phyloP scores from a whole-genome alignment of 2,329 filamentous ascomycete species.

The Fusarium stilboides region DNA sequence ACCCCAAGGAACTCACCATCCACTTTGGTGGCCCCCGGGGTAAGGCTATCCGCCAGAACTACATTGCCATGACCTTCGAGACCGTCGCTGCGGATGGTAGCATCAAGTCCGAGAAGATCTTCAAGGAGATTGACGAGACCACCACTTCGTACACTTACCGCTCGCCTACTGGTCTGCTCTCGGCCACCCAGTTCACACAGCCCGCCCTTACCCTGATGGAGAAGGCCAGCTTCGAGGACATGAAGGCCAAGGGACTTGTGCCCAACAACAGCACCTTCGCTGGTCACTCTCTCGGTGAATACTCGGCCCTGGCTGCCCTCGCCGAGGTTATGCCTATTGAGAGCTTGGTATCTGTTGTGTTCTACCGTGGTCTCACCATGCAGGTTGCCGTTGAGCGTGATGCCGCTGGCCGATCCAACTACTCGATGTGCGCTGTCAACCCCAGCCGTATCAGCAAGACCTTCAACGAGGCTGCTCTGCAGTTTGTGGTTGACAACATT shows the following conservation, averaged over 20 bases:
- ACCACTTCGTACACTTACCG: conserved; percentile 98
- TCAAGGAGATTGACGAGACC: conserved; percentile 95
- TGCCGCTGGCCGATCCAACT: conserved; percentile 92
- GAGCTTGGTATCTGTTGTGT: conserved; percentile 96
- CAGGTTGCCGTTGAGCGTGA: conserved; percentile 99
- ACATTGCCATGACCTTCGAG: conserved; percentile 99
- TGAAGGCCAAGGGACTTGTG: conserved; percentile 96
- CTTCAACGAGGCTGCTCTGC: conserved; percentile 97
- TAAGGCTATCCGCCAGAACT: conserved; percentile 98
- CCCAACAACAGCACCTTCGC: conserved; percentile 97
- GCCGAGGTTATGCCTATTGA: conserved; percentile 99
- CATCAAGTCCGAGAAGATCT: conserved; percentile 99
- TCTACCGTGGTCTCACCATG: conserved; percentile 99
- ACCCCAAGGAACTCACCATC: conserved; percentile 98
- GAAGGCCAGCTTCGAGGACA: conserved; percentile 99
- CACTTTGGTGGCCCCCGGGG: conserved; percentile 97
- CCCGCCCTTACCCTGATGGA: conserved; percentile 98
- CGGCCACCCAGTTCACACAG: conserved; percentile 98
- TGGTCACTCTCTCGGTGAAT: conserved; percentile 97
- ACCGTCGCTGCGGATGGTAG: conserved; percentile 92
- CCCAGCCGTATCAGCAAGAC: conserved; percentile 98
- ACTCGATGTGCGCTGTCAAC: conserved; percentile 99
- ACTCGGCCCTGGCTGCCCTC: conserved; percentile 94
- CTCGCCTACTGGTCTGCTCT: conserved; percentile 93
- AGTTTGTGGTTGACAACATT: conserved; percentile 97